Conservation (phyloP, 495 filamentous ascomycete species). For the Immersiella caudata region DNA sequence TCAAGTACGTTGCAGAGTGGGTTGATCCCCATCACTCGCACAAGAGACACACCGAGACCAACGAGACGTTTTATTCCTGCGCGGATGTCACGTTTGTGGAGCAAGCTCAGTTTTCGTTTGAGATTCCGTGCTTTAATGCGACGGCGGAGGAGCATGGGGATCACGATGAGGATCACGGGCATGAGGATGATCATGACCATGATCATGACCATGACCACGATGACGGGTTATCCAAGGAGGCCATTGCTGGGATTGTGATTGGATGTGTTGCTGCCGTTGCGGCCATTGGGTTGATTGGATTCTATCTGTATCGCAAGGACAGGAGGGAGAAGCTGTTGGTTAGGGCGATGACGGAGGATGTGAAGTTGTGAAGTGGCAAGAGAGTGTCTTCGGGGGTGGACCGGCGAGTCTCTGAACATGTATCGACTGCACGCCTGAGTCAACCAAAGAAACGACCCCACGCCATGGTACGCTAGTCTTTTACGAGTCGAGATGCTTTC, state of each 20-base stretch:
- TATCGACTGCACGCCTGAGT: too few relatives aligned
- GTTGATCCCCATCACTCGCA: background rate
- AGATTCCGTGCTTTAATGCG: slow-evolving; percentile 1
- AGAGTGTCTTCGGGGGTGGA: too few relatives aligned
- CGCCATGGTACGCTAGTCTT: too few relatives aligned
- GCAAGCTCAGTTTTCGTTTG: background rate
- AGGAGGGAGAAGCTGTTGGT: background rate
- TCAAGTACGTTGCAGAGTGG: background rate
- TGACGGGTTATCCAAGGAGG: background rate
- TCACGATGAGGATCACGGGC: background rate
- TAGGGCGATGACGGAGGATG: background rate
- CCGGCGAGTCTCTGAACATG: too few relatives aligned
- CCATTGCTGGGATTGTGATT: slow-evolving; percentile 3
- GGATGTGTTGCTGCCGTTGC: background rate
- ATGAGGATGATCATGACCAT: background rate
- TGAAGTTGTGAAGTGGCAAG: background rate
- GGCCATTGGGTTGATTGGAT: background rate
- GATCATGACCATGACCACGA: background rate
- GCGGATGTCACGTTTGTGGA: background rate
- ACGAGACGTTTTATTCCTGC: slow-evolving; percentile 1
- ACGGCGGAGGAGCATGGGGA: slow-evolving; percentile 1
- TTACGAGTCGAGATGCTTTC: too few relatives aligned
- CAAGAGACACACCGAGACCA: background rate
- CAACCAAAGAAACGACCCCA: too few relatives aligned
- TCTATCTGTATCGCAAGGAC: background rate